A percentile compares a stretch with the other conserved stretches of the same genome.
Evolutionary conservation across 768 basidiomycete species (phyloP).

Genomic region (Gloeophyllum trabeum): DNA sequence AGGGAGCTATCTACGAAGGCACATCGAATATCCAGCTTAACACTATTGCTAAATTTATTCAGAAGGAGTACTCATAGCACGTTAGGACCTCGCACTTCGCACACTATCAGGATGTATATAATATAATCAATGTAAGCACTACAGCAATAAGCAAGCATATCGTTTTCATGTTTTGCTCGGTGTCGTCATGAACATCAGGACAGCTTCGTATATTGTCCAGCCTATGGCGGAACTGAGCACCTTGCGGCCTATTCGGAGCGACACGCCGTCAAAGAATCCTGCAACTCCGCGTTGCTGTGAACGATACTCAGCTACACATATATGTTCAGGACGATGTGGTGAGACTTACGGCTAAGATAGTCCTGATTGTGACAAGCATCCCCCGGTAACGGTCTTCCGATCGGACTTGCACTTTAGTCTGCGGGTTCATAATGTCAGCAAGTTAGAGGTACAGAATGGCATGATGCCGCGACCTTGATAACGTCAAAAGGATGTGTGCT

Average conservation of each 20-base stretch:
- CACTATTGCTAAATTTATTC: slow-evolving; percentile 88
- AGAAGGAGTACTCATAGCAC: slow-evolving; percentile 66
- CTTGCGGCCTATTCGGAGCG: slow-evolving; percentile 76
- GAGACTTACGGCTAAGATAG: slow-evolving; percentile 56
- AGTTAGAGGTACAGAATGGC: not conserved
- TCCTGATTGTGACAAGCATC: slow-evolving; percentile 46
- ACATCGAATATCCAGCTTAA: slow-evolving; percentile 98
- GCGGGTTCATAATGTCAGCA: slow-evolving; percentile 4
- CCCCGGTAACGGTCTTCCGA: slow-evolving; percentile 65
- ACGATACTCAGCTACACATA: not conserved
- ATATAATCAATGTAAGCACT: no score
- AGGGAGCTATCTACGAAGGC: slow-evolving; percentile 90
- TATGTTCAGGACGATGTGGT: not conserved
- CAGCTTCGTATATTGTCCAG: slow-evolving; percentile 85
- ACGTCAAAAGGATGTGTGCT: slow-evolving; percentile 91
- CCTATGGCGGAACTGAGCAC: slow-evolving; percentile 83
- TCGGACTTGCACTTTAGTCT: slow-evolving; percentile 94
- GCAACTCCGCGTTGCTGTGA: slow-evolving; percentile 63
- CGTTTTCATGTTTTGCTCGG: no score
- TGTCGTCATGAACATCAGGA: slow-evolving; percentile 35
- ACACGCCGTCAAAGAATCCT: slow-evolving; percentile 84
- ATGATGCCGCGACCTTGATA: slow-evolving; percentile 50
- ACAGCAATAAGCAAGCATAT: no score
- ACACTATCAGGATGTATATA: no score
- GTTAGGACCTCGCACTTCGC: no score